Evolutionary conservation across 768 basidiomycete genomes (phyloP).

Genomic region (Mycena vitilis): DNA sequence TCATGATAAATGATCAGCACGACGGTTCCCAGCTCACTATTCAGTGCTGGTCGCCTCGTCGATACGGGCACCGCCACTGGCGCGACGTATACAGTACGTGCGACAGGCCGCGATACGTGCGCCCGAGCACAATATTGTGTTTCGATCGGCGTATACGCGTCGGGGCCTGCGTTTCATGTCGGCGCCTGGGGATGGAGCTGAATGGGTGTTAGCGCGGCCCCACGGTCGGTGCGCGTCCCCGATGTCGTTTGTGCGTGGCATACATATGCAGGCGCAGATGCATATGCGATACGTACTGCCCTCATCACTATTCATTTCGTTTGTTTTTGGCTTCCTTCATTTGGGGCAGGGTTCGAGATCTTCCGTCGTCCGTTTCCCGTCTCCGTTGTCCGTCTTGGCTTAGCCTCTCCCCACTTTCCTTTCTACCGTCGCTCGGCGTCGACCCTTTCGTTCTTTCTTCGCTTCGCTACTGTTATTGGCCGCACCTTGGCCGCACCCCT

Average conservation of each 20-base stretch:
- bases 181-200: no score
- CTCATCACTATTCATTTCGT: not conserved
- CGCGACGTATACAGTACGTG: slow-evolving; percentile 3
- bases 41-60: not conserved
- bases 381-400: not conserved
- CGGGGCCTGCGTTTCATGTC: no score
- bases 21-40: no score
- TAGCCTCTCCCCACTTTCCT: not conserved
- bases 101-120: no score
- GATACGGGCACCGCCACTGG: not conserved
- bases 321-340: not conserved
- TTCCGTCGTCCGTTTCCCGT: not conserved
- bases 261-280: not conserved
- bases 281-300: not conserved
- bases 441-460: not conserved
- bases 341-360: no score
- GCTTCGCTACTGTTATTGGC: not conserved
- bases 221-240: not conserved
- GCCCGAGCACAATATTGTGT: no score
- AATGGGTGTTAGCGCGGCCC: no score
- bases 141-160: no score
- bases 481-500: not conserved
- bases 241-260: not conserved
- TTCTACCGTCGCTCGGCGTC: slow-evolving; percentile 7
- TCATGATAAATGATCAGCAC: not conserved